A percentile compares a stretch with the other conserved stretches of the same genome.
phyloP scores from a whole-genome alignment of 2,329 filamentous ascomycete species.

The Hypoxylon sp. region DNA sequence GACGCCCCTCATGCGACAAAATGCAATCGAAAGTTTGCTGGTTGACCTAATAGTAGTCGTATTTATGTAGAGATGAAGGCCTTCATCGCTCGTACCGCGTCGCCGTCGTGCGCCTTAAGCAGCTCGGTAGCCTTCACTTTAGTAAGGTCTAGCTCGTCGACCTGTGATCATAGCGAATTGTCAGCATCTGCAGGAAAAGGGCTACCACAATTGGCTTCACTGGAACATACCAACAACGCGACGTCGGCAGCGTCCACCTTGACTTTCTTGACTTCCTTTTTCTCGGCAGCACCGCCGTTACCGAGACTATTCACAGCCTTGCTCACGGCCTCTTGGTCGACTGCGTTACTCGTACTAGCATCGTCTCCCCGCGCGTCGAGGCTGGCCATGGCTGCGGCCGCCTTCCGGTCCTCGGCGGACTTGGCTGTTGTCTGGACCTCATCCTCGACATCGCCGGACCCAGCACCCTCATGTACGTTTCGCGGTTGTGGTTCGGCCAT shows the following conservation, averaged over 20 bases:
- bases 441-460: constrained; percentile 71
- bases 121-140: constrained; percentile 82
- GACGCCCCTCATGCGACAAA: constrained; percentile 30
- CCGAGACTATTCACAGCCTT: constrained; percentile 78
- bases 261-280: constrained; percentile 70
- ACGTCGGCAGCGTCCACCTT: constrained; percentile 84
- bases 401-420: constrained; percentile 82
- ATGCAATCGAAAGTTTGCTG: background rate
- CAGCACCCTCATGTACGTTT: constrained; percentile 71
- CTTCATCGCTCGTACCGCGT: constrained; percentile 76
- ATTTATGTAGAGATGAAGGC: constrained; percentile 62
- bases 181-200: constrained; percentile 18
- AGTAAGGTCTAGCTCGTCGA: constrained; percentile 79
- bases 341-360: constrained; percentile 61
- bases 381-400: constrained; percentile 78
- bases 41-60: background rate
- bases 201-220: background rate
- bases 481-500: constrained; percentile 76
- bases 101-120: constrained; percentile 78
- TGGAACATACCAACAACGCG: constrained; percentile 71
- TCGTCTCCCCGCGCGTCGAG: constrained; percentile 72
- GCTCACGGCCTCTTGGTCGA: constrained; percentile 78
- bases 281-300: constrained; percentile 57
- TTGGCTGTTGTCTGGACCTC: constrained; percentile 68
- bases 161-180: constrained; percentile 57